Conservation (phyloP, 169 alveolate species). For the Perkinsus olseni region DNA sequence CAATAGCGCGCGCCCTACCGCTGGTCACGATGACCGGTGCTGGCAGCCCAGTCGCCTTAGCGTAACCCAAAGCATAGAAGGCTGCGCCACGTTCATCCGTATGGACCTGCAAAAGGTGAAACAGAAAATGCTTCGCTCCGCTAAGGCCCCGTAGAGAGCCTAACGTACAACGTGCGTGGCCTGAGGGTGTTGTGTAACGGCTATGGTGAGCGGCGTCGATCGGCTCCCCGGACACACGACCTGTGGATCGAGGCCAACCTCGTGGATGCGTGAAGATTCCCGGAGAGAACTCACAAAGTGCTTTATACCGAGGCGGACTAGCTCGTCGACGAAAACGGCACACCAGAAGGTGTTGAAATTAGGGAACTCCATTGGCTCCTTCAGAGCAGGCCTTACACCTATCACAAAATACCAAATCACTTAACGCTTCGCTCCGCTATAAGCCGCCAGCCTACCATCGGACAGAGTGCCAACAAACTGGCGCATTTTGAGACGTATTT, state of each 20-base stretch:
- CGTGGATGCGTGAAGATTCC: background rate
- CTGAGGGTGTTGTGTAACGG: background rate
- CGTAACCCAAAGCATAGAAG: background rate
- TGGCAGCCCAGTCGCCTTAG: background rate
- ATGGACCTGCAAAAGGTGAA: background rate
- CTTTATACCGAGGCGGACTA: background rate
- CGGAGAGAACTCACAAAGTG: background rate
- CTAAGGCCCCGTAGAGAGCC: background rate
- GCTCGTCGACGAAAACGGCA: background rate
- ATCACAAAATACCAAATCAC: background rate
- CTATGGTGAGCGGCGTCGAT: background rate
- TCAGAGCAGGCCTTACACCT: background rate
- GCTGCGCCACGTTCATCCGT: background rate
- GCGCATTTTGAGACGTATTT: background rate
- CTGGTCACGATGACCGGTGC: background rate
- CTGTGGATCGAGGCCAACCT: background rate
- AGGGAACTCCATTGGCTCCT: background rate
- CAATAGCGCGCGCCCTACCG: background rate
- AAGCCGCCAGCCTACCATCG: background rate
- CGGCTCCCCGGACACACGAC: background rate
- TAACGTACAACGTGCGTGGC: background rate
- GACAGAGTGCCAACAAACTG: background rate
- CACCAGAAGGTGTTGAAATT: background rate
- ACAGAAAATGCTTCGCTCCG: background rate
- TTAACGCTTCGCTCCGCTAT: background rate